Conservation (phyloP, 2,329 filamentous ascomycete genomes). For the Aspergillus sp. region DNA sequence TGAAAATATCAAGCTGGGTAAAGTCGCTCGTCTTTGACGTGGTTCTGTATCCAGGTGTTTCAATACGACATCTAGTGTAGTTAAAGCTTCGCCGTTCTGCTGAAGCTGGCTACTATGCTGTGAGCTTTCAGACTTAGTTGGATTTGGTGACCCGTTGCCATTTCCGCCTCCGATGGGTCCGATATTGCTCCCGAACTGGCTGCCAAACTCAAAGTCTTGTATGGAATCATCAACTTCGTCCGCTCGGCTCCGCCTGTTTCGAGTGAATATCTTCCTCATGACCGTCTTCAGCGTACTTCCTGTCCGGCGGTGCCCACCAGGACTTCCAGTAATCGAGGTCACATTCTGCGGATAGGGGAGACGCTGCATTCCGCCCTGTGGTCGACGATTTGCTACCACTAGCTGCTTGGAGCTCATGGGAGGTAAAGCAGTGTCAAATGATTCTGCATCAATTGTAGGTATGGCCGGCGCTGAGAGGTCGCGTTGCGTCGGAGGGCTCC, state of each 20-base stretch:
- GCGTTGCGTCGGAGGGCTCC: conserved; percentile 7
- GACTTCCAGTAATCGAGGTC: conserved; percentile 27
- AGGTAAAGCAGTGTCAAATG: conserved; percentile 35
- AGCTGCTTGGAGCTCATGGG: conserved; percentile 34
- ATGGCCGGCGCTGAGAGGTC: conserved; percentile 9
- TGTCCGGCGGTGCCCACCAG: conserved; percentile 42
- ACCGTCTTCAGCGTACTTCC: conserved; percentile 48
- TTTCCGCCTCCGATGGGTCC: conserved; percentile 18
- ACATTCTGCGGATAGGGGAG: conserved; percentile 29
- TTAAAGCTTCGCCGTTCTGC: conserved; percentile 27
- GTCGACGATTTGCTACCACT: conserved; percentile 21
- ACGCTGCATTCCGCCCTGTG: conserved; percentile 23
- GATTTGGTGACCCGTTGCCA: conserved; percentile 23
- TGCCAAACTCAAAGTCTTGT: conserved; percentile 24
- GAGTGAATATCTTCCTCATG: conserved; percentile 51
- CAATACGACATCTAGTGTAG: conserved; percentile 27
- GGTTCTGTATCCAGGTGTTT: conserved; percentile 28
- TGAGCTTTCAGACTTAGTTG: conserved; percentile 33
- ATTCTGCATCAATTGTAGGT: conserved; percentile 12
- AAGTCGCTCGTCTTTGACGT: conserved; percentile 46
- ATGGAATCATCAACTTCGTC: conserved; percentile 34
- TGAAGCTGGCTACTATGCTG: conserved; percentile 29
- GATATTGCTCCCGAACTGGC: conserved; percentile 19
- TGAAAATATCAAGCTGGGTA: conserved; percentile 50
- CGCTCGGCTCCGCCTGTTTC: conserved; percentile 41